Conservation (phyloP, 2,329 filamentous ascomycete species). For the Mariannaea elegans region DNA sequence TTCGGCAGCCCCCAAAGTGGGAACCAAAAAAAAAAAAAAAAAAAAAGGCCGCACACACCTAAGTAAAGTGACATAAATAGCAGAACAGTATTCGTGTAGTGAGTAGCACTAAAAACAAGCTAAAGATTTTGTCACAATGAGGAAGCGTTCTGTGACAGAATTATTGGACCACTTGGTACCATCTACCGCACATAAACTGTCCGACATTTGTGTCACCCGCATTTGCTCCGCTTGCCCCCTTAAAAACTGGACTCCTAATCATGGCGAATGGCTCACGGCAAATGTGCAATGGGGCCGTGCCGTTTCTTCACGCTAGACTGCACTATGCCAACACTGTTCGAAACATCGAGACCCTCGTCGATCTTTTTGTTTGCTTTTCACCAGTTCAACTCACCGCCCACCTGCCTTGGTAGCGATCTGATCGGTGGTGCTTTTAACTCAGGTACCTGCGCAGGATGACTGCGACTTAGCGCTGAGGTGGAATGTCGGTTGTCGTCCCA, state of each 20-base stretch:
- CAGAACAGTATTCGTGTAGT: too few relatives aligned
- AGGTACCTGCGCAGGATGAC: too few relatives aligned
- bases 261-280: constrained; percentile 15
- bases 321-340: constrained; percentile 29
- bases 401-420: neutral
- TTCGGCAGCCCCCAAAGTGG: constrained; percentile 5
- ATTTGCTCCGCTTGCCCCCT: too few relatives aligned
- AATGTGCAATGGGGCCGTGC: constrained; percentile 22
- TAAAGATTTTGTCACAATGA: too few relatives aligned
- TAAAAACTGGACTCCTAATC: constrained; percentile 31
- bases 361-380: neutral
- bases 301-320: constrained; percentile 29
- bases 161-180: too few relatives aligned
- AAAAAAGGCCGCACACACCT: too few relatives aligned
- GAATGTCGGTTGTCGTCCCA: constrained; percentile 21
- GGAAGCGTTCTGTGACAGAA: too few relatives aligned
- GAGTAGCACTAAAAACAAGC: too few relatives aligned
- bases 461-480: constrained; percentile 5
- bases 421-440: neutral
- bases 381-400: neutral
- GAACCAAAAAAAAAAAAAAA: too few relatives aligned
- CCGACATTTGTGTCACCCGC: too few relatives aligned
- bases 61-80: too few relatives aligned
- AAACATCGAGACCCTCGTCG: constrained; percentile 25
- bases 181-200: too few relatives aligned